Conservation (phyloP, 306 rosid species). For the Sechiopsis laciniata region DNA sequence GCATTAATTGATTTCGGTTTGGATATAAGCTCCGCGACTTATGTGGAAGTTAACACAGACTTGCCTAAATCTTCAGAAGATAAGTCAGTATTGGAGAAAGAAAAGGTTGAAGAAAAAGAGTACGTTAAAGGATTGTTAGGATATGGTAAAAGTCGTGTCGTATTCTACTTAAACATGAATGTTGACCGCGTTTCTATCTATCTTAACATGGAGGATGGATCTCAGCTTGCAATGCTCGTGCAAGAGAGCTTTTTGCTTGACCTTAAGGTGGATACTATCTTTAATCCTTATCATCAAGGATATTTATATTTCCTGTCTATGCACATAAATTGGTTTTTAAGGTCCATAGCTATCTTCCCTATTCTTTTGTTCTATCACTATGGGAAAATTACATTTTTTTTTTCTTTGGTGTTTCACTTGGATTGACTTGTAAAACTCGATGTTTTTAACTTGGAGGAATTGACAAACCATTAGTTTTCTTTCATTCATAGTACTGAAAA, state of each 20-base stretch:
- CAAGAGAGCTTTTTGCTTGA: constrained; percentile 83
- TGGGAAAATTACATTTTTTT: not conserved
- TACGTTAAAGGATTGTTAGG: constrained; percentile 82
- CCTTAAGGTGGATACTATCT: constrained; percentile 54
- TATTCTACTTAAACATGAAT: constrained; percentile 77
- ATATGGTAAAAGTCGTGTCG: constrained; percentile 76
- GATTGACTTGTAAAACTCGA: not conserved
- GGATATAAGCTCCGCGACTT: constrained; percentile 53
- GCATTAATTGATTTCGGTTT: constrained; percentile 80
- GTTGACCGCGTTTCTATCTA: constrained; percentile 76
- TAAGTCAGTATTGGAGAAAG: constrained; percentile 38
- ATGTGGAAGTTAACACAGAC: constrained; percentile 32
- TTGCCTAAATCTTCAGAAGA: constrained; percentile 34
- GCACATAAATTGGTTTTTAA: not conserved
- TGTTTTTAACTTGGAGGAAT: not conserved
- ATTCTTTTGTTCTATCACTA: not conserved
- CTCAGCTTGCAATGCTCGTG: constrained; percentile 78
- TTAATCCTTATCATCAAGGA: constrained; percentile 1
- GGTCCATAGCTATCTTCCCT: not conserved
- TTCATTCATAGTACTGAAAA: not conserved
- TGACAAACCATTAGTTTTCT: not conserved
- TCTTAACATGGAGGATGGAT: constrained; percentile 93
- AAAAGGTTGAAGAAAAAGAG: constrained; percentile 60
- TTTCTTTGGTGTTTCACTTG: not conserved
- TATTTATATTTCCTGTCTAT: not conserved